A percentile compares a stretch with the other conserved stretches of the same genome.
These are phyloP conservation scores for Auriculariales sp. DNA, from an alignment of 768 basidiomycete genomes.

Conservation along the genomic window DNA sequence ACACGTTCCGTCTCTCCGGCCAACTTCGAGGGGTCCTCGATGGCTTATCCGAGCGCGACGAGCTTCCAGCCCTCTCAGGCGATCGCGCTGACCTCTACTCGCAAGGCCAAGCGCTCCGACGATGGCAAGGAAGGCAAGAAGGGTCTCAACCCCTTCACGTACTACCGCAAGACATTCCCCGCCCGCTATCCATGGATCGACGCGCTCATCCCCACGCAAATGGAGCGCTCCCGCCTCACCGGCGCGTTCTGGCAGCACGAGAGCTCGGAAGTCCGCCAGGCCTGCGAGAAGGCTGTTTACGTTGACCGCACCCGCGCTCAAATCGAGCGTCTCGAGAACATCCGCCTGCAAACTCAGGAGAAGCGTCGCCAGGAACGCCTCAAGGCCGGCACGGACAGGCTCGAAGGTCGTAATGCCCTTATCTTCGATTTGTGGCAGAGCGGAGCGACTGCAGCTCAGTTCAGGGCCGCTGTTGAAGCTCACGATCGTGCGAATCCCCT, in stretches of 20 bases:
- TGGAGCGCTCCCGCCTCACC: not conserved
- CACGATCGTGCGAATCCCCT: not conserved
- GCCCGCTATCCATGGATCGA: not conserved
- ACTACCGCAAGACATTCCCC: constrained; percentile 1
- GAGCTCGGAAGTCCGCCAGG: not conserved
- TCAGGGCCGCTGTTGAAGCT: not conserved
- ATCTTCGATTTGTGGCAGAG: not conserved
- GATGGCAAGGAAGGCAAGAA: not conserved
- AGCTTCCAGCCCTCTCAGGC: too few species aligned
- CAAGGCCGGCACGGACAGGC: not conserved
- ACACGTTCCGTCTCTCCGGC: not conserved
- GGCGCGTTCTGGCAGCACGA: not conserved
- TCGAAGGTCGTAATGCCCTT: not conserved
- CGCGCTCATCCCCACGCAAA: not conserved
- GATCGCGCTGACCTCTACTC: too few species aligned
- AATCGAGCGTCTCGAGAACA: not conserved
- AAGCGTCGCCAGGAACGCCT: not conserved
- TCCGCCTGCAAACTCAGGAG: not conserved
- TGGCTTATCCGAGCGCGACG: too few species aligned
- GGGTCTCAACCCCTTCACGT: not conserved
- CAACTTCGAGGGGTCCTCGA: too few species aligned
- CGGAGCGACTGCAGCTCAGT: not conserved
- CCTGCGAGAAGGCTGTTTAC: not conserved
- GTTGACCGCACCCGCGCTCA: not conserved
- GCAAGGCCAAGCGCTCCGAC: not conserved